phyloP scores from a whole-genome alignment of 164 flowering plant genomes.

The Pachysandra terminalis region DNA sequence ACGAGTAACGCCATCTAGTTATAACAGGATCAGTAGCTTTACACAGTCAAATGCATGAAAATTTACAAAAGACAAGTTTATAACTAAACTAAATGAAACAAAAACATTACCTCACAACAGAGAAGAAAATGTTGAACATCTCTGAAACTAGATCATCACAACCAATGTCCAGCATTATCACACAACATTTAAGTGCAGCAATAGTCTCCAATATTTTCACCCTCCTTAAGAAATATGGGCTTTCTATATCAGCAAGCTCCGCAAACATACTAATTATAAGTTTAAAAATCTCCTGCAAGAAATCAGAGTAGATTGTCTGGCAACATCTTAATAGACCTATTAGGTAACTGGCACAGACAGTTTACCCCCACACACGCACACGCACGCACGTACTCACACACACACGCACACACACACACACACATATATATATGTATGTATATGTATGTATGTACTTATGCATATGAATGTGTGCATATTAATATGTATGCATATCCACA shows the following conservation, averaged over 20 bases:
- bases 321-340: background rate
- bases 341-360: too few relatives aligned
- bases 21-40: background rate
- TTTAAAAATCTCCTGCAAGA: conserved; percentile 68
- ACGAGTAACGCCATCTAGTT: too few relatives aligned
- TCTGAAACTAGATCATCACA: conserved; percentile 65
- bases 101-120: conserved; percentile 57
- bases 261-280: conserved; percentile 55
- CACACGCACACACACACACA: too few relatives aligned
- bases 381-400: too few relatives aligned
- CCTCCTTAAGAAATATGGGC: conserved; percentile 76
- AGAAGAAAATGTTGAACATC: conserved; percentile 77
- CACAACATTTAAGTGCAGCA: conserved; percentile 63
- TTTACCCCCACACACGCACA: too few relatives aligned
- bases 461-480: too few relatives aligned
- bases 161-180: conserved; percentile 77
- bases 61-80: background rate
- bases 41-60: too few relatives aligned
- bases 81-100: background rate
- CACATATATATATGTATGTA: too few relatives aligned
- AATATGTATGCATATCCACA: too few relatives aligned
- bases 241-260: conserved; percentile 61
- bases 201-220: conserved; percentile 75
- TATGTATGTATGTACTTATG: too few relatives aligned
- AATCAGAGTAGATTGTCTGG: background rate